These are phyloP conservation scores for Elsinoe batatas DNA, from an alignment of 2,329 filamentous ascomycete species.

Conservation along the genomic window DNA sequence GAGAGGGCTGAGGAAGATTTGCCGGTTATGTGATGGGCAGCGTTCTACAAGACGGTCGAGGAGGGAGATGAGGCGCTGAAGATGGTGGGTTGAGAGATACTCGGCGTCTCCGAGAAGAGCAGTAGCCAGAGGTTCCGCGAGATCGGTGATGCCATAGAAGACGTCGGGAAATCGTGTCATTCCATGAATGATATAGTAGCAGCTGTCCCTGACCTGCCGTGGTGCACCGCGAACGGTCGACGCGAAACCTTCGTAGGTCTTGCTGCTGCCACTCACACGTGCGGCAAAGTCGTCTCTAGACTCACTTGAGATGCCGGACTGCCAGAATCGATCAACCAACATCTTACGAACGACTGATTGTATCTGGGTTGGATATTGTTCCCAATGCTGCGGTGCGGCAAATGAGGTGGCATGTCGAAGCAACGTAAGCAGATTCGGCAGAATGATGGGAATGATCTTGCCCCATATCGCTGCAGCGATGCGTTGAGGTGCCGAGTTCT, in stretches of 20 bases:
- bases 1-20: slow-evolving; percentile 75
- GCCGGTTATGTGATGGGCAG: slow-evolving; percentile 68
- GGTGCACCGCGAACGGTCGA: slow-evolving; percentile 86
- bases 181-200: slow-evolving; percentile 88
- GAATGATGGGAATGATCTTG: slow-evolving; percentile 66
- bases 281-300: slow-evolving; percentile 96
- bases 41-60: slow-evolving; percentile 84
- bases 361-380: slow-evolving; percentile 63
- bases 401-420: slow-evolving; percentile 85
- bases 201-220: slow-evolving; percentile 80
- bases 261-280: slow-evolving; percentile 77
- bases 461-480: slow-evolving; percentile 77
- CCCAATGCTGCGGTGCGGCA: slow-evolving; percentile 80
- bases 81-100: slow-evolving; percentile 79
- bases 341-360: slow-evolving; percentile 68
- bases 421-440: slow-evolving; percentile 79
- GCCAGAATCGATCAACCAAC: slow-evolving; percentile 93
- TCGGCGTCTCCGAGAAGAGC: slow-evolving; percentile 76
- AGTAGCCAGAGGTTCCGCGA: slow-evolving; percentile 72
- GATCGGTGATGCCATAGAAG: slow-evolving; percentile 82
- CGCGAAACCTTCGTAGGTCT: slow-evolving; percentile 83
- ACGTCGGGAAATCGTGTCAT: slow-evolving; percentile 78
- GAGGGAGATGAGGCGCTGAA: slow-evolving; percentile 85
- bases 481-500: slow-evolving; percentile 60
- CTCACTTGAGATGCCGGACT: slow-evolving; percentile 90